Conservation (phyloP, 331 rosid genomes). For the Phaseolus coccineus region DNA sequence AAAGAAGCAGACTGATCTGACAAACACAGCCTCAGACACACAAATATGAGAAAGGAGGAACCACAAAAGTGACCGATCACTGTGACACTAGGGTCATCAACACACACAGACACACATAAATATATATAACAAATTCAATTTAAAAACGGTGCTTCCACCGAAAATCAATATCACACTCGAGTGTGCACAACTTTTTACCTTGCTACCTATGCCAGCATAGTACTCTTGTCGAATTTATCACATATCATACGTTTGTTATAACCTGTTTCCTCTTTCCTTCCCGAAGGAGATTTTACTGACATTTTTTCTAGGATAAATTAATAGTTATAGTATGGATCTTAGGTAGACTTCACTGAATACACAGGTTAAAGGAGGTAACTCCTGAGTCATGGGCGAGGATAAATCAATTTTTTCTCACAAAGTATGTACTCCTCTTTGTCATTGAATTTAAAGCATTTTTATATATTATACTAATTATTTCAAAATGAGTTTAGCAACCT, state of each 20-base stretch:
- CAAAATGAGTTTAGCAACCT: background rate
- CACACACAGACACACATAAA: background rate
- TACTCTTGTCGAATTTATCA: background rate
- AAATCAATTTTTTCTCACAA: no score
- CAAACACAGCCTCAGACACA: conserved; percentile 20
- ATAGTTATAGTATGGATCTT: background rate
- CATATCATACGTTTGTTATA: background rate
- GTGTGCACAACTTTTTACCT: background rate
- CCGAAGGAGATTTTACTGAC: background rate
- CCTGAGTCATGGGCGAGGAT: no score
- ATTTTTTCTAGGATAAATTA: background rate
- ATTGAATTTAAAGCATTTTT: background rate
- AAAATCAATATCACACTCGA: conserved; percentile 23
- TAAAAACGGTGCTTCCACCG: background rate
- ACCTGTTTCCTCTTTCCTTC: no score
- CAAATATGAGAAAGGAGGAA: conserved; percentile 23
- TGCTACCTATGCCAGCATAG: background rate
- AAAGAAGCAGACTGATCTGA: conserved; percentile 27
- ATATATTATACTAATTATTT: background rate
- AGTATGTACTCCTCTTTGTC: background rate
- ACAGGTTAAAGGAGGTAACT: background rate
- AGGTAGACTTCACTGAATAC: background rate
- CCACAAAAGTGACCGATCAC: conserved; percentile 41
- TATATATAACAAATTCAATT: background rate
- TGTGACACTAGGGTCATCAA: conserved; percentile 22